Conservation (phyloP, 148 eudicot genomes). For the Amaranthus cruentus region DNA sequence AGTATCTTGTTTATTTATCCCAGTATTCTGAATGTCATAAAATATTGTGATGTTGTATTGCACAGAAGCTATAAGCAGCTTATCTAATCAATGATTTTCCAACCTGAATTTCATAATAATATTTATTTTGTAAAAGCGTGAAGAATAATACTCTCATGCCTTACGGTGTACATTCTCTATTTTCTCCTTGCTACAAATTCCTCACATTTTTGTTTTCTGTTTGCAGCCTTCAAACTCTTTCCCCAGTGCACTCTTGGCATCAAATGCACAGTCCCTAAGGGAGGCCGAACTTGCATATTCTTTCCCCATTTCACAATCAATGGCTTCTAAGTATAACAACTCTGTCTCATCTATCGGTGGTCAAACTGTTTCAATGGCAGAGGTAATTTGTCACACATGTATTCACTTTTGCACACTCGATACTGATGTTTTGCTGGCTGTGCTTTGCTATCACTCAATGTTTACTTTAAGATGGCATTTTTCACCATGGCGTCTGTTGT, state of each 20-base stretch:
- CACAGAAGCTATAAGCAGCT: too few species aligned
- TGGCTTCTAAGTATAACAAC: constrained; percentile 54
- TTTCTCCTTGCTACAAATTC: background rate
- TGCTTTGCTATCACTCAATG: background rate
- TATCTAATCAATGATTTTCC: too few species aligned
- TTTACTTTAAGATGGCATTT: background rate
- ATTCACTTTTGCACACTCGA: background rate
- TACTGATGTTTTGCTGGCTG: background rate
- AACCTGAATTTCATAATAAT: too few species aligned
- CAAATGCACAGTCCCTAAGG: constrained; percentile 55
- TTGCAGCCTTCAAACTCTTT: constrained; percentile 59
- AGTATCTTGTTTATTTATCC: too few species aligned
- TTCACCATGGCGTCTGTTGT: too few species aligned
- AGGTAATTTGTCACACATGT: constrained; percentile 40
- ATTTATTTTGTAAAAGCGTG: background rate
- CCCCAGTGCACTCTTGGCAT: constrained; percentile 59
- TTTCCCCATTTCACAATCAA: constrained; percentile 57
- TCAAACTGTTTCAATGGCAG: constrained; percentile 65
- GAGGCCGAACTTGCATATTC: constrained; percentile 74
- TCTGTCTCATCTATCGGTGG: constrained; percentile 53
- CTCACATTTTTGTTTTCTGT: constrained; percentile 9
- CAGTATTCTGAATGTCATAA: too few species aligned
- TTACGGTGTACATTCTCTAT: background rate
- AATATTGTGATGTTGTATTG: too few species aligned
- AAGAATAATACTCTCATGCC: background rate